Evolutionary conservation across 208 protist genomes (phyloP).

Genomic region (Phytomonas serpens): DNA sequence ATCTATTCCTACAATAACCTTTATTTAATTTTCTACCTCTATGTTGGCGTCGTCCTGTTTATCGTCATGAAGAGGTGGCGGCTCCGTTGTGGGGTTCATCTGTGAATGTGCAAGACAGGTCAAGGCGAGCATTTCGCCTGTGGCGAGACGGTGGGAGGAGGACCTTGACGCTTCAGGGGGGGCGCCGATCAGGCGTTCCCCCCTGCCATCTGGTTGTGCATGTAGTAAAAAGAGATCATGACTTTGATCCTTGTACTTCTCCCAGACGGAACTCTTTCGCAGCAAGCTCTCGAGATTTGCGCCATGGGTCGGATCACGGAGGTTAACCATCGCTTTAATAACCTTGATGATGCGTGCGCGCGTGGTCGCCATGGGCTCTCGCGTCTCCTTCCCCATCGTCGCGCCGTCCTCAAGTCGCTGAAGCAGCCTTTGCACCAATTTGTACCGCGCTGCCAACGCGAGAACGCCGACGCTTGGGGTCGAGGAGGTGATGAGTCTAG

Average conservation of each 20-base stretch:
- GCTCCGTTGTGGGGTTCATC: slow-evolving; percentile 16
- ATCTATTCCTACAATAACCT: neutral
- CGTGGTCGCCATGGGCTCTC: slow-evolving; percentile 40
- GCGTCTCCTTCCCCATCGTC: slow-evolving; percentile 19
- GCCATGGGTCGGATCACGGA: slow-evolving; percentile 35
- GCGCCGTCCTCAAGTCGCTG: slow-evolving; percentile 45
- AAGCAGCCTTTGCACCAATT: slow-evolving; percentile 52
- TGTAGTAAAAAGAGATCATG: slow-evolving; percentile 88
- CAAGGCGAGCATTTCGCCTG: slow-evolving; percentile 11
- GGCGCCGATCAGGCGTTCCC: neutral
- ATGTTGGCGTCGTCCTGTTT: neutral
- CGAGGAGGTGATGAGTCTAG: slow-evolving; percentile 39
- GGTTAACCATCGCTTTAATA: slow-evolving; percentile 62
- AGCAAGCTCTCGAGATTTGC: slow-evolving; percentile 38
- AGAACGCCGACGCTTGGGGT: slow-evolving; percentile 19
- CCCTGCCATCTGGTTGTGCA: slow-evolving; percentile 32
- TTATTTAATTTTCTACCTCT: slow-evolving; percentile 1
- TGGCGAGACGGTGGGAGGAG: neutral
- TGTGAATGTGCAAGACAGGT: slow-evolving; percentile 18
- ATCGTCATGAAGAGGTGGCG: slow-evolving; percentile 24
- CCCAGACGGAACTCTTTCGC: slow-evolving; percentile 53
- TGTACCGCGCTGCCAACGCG: slow-evolving; percentile 24
- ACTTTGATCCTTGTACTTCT: slow-evolving; percentile 85
- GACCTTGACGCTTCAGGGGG: neutral
- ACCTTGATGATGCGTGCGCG: slow-evolving; percentile 80